Evolutionary conservation across 441 rosid genomes (phyloP).

Genomic region (Bruguiera hainesii): DNA sequence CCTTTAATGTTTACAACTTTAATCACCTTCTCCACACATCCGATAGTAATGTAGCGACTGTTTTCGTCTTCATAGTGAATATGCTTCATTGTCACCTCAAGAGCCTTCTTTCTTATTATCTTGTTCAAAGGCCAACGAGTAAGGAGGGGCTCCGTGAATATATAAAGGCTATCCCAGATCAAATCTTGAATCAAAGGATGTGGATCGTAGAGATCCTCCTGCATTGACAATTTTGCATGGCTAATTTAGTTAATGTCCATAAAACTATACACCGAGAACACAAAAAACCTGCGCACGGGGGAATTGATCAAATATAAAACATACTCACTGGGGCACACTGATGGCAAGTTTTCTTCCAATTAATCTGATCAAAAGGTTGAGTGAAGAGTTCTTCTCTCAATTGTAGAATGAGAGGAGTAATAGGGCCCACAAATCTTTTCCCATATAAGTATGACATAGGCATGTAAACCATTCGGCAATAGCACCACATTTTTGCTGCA

Average conservation of each 20-base stretch:
- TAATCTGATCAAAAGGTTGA: conserved; percentile 23
- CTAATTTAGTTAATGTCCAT: too few species aligned
- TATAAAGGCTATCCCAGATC: conserved; percentile 32
- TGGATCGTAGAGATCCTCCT: conserved; percentile 50
- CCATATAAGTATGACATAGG: conserved; percentile 79
- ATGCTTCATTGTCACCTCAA: conserved; percentile 36
- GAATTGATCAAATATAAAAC: too few species aligned
- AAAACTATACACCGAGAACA: too few species aligned
- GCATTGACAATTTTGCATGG: not conserved
- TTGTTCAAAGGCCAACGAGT: conserved; percentile 47
- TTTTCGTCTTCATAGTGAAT: conserved; percentile 33
- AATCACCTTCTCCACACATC: conserved; percentile 29
- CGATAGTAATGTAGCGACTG: conserved; percentile 36
- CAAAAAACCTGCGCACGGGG: too few species aligned
- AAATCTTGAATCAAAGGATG: conserved; percentile 35
- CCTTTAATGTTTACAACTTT: not conserved
- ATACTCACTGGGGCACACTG: conserved; percentile 34
- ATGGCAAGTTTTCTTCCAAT: conserved; percentile 35
- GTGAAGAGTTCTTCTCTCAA: conserved; percentile 29
- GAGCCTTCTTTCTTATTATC: conserved; percentile 38
- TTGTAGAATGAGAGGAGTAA: conserved; percentile 42
- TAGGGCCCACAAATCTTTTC: conserved; percentile 66
- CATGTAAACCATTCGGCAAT: conserved; percentile 69
- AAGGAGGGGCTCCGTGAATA: conserved; percentile 42
- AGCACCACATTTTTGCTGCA: conserved; percentile 80